Conservation (phyloP, 768 basidiomycete species). For the Fomitopsis serialis region DNA sequence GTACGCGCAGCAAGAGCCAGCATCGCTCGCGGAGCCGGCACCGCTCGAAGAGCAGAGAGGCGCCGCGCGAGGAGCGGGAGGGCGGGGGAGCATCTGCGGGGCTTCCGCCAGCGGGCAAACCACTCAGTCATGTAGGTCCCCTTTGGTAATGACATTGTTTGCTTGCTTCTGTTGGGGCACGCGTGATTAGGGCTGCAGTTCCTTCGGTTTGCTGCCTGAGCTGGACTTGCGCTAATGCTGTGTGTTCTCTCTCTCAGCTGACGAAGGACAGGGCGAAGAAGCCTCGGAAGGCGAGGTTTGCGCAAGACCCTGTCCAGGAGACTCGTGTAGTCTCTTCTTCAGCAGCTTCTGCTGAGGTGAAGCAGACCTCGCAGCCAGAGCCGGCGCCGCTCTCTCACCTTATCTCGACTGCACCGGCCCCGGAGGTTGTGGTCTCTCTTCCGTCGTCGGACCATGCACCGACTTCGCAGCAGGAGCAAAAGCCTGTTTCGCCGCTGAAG, state of each 20-base stretch:
- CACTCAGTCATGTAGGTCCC: constrained; percentile 85
- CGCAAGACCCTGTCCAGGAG: neutral
- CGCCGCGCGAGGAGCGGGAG: constrained; percentile 12
- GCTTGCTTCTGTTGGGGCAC: constrained; percentile 1
- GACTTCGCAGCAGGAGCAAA: neutral
- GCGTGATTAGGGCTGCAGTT: no score
- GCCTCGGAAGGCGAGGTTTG: constrained; percentile 45
- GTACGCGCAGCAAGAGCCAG: constrained; percentile 20
- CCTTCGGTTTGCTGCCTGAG: neutral
- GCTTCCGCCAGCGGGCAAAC: constrained; percentile 49
- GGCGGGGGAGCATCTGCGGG: constrained; percentile 20
- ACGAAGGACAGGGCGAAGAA: constrained; percentile 71
- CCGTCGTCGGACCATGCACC: neutral
- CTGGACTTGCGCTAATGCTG: constrained; percentile 8
- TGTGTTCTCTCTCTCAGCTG: constrained; percentile 42
- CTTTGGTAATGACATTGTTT: constrained; percentile 44
- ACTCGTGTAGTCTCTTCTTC: neutral
- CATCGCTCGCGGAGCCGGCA: constrained; percentile 21
- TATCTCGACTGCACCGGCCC: neutral
- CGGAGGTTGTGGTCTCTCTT: neutral
- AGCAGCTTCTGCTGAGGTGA: neutral
- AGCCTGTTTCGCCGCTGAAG: neutral
- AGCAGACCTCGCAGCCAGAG: neutral
- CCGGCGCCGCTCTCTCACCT: neutral
- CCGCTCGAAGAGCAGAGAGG: constrained; percentile 17